A percentile compares a stretch with the other conserved stretches of the same genome.
Evolutionary conservation across 805 yeast species (phyloP).

Genomic region (Starmerella lactis-condensi): DNA sequence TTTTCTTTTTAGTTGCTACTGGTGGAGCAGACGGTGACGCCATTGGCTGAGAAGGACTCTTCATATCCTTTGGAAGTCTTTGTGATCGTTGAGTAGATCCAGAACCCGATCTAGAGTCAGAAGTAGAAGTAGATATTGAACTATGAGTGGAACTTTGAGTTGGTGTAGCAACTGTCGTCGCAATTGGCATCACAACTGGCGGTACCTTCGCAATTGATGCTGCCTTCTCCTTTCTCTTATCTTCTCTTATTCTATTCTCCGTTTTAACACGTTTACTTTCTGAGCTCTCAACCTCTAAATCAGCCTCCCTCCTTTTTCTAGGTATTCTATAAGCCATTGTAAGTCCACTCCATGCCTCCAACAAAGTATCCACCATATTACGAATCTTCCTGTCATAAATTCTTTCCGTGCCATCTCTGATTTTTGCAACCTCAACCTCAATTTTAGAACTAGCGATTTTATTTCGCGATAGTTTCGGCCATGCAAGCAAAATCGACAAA

Average conservation of each 20-base stretch:
- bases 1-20: slow-evolving; percentile 1
- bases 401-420: slow-evolving; percentile 19
- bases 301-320: slow-evolving; percentile 27
- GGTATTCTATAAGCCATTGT: slow-evolving; percentile 79
- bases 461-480: slow-evolving; percentile 62
- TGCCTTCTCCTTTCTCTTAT: neutral
- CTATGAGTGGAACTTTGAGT: neutral
- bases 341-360: slow-evolving; percentile 52
- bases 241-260: slow-evolving; percentile 6
- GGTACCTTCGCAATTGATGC: neutral
- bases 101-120: neutral
- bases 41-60: neutral
- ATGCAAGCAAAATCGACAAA: slow-evolving; percentile 37
- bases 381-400: slow-evolving; percentile 18
- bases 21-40: neutral
- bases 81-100: neutral
- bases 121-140: neutral
- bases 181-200: neutral
- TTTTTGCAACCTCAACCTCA: slow-evolving; percentile 38
- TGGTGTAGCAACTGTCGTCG: neutral
- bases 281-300: too few species aligned
- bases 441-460: slow-evolving; percentile 58
- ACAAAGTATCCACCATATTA: slow-evolving; percentile 22
- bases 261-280: too few species aligned
- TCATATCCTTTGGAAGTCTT: neutral